These are phyloP conservation scores for Vitis vinifera DNA, from an alignment of 164 flowering plant genomes.

Conservation along the genomic window DNA sequence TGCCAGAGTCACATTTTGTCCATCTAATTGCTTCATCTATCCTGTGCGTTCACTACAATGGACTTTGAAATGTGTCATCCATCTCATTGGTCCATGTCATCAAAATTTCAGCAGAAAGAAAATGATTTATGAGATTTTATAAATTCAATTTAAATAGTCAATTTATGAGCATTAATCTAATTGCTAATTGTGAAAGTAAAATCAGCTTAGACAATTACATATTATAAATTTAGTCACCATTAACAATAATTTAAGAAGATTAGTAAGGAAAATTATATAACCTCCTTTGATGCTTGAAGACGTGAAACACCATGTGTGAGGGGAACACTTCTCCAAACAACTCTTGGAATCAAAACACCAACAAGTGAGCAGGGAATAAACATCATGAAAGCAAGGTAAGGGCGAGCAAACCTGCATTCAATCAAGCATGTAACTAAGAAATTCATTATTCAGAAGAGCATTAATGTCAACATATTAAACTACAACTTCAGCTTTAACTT, in stretches of 20 bases:
- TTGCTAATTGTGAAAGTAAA: neutral
- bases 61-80: too few relatives aligned
- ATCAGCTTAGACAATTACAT: neutral
- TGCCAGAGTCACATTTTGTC: too few relatives aligned
- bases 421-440: slow-evolving; percentile 9
- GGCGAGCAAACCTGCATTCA: slow-evolving; percentile 80
- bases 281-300: slow-evolving; percentile 56
- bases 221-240: neutral
- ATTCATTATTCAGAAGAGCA: neutral
- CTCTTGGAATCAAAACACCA: slow-evolving; percentile 78
- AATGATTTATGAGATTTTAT: too few relatives aligned
- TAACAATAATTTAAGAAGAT: neutral
- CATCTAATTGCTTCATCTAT: too few relatives aligned
- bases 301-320: slow-evolving; percentile 50
- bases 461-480: too few relatives aligned
- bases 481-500: neutral
- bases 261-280: slow-evolving; percentile 16
- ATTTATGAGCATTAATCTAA: neutral
- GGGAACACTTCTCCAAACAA: slow-evolving; percentile 48
- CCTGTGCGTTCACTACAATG: too few relatives aligned
- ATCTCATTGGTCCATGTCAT: too few relatives aligned
- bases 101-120: too few relatives aligned
- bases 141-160: too few relatives aligned
- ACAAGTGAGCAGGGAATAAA: slow-evolving; percentile 77
- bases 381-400: slow-evolving; percentile 87